Conservation (phyloP, 1,139 yeast genomes). For the Scheffersomyces segobiensis region DNA sequence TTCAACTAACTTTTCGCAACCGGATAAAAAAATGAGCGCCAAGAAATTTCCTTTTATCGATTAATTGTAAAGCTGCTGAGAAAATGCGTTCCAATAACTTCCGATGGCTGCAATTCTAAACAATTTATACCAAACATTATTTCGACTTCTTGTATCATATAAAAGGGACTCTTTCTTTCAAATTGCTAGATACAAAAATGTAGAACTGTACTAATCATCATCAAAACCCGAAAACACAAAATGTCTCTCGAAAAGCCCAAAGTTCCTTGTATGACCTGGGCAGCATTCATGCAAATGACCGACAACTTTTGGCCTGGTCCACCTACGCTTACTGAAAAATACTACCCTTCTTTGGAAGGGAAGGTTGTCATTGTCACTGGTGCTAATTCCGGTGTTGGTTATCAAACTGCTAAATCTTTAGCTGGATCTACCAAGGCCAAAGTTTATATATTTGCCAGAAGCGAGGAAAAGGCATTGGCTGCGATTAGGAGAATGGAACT, state of each 20-base stretch:
- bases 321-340: neutral
- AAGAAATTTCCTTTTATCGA: neutral
- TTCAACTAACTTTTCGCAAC: neutral
- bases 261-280: neutral
- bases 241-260: neutral
- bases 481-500: conserved; percentile 30
- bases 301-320: neutral
- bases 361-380: conserved; percentile 48
- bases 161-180: neutral
- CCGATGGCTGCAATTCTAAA: neutral
- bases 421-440: conserved; percentile 40
- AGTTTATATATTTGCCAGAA: conserved; percentile 43
- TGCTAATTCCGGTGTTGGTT: conserved; percentile 49
- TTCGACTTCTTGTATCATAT: neutral
- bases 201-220: neutral
- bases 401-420: conserved; percentile 38
- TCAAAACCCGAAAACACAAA: neutral
- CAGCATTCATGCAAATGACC: neutral
- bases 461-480: conserved; percentile 27
- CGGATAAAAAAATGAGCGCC: neutral
- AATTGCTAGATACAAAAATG: too few relatives aligned
- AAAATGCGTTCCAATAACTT: neutral
- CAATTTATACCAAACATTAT: neutral
- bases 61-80: neutral
- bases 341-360: conserved; percentile 46